Base-by-base conservation (phyloP, 1,284 basidiomycete genomes). In the Papiliotrema fonsecae region DNA sequence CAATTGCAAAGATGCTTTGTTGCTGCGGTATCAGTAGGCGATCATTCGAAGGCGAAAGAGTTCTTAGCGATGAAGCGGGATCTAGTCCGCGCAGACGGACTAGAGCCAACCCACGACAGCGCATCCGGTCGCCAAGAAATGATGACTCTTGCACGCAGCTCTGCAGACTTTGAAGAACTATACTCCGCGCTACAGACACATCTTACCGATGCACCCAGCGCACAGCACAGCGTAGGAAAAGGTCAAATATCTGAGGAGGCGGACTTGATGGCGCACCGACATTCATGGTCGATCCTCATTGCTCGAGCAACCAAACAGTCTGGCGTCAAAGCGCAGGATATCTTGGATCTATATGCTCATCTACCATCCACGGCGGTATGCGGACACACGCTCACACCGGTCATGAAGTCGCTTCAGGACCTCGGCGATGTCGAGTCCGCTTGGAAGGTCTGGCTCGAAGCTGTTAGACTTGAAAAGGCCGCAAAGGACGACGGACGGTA, bases 251-350 rank as follows among this genome's bases (percentile, higher is more conserved):
- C n/a, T n/a, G n/a, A n/a, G n/a, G n/a, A n/a, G n/a, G n/a, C n/a
- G n/a, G n/a, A n/a, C n/a, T n/a, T n/a, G n/a, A n/a, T n/a, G n/a
- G n/a, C n/a, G n/a, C n/a, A n/a, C n/a, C 34, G 28, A 4, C 40
- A 44, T 19, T 42, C 48, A 10, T 50, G 48, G 48, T 45, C 35
- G 9, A 39, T 40, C 10, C 22, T 50, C 25, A 2, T 50, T 11
- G 25, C 21, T n/a, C 4, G 18, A 22, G 27, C 30, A 9, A 24
- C 36, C 13, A 4, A 37, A 22, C 39, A 36, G 21, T 13, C 10
- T n/a, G 21, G 26, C 18, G 19, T 30, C 11, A 32, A 22, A 10
- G 18, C n/a, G 10, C 4, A 21, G 24, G 28, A 44, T 9, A 37
- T 50, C 9, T 7, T 39, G 6, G 42, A 40, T 13, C 34, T 44